A percentile compares a stretch with the other conserved stretches of the same genome.
Evolutionary conservation across 1,284 basidiomycete genomes (phyloP).

Genomic region (Malassezia obtusa): DNA sequence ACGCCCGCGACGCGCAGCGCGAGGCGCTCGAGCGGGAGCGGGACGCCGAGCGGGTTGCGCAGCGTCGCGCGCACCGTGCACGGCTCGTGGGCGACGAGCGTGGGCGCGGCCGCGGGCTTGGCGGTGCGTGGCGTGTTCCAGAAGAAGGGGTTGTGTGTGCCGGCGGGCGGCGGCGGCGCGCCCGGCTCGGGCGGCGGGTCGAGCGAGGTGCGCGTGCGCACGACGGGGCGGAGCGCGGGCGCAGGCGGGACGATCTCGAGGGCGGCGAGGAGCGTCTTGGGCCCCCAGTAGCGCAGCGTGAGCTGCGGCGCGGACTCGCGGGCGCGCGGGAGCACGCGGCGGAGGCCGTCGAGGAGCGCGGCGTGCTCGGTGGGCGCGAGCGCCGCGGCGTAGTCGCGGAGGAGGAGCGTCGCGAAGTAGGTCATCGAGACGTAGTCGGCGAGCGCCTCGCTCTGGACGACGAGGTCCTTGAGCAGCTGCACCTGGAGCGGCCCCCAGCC

Average conservation of each 20-base stretch:
- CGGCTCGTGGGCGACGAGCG: constrained; percentile 71
- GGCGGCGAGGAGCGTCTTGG: constrained; percentile 60
- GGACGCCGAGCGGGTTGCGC: constrained; percentile 82
- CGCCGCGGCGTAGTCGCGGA: constrained; percentile 22
- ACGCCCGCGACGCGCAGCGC: constrained; percentile 74
- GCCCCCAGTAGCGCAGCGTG: constrained; percentile 48
- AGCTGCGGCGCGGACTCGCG: constrained; percentile 27
- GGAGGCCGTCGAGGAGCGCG: constrained; percentile 31
- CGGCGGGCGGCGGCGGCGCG: constrained; percentile 16
- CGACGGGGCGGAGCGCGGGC: constrained; percentile 60
- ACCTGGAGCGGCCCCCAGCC: constrained; percentile 92
- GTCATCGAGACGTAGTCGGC: constrained; percentile 57
- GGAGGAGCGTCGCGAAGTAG: constrained; percentile 25
- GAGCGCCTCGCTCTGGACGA: constrained; percentile 78
- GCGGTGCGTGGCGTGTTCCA: constrained; percentile 19
- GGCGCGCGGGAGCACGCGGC: constrained; percentile 36
- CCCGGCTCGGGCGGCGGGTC: not conserved
- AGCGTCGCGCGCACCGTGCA: constrained; percentile 72
- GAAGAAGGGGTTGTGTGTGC: constrained; percentile 23
- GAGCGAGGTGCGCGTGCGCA: constrained; percentile 11
- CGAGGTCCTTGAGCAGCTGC: constrained; percentile 77
- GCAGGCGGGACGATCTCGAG: constrained; percentile 70
- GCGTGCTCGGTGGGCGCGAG: constrained; percentile 35
- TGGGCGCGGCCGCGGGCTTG: constrained; percentile 50
- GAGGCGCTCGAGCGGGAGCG: constrained; percentile 71